A percentile compares a stretch with the other conserved stretches of the same genome.
Conservation (phyloP, 2,329 filamentous ascomycete species). For the Pseudofabraea citricarpa region DNA sequence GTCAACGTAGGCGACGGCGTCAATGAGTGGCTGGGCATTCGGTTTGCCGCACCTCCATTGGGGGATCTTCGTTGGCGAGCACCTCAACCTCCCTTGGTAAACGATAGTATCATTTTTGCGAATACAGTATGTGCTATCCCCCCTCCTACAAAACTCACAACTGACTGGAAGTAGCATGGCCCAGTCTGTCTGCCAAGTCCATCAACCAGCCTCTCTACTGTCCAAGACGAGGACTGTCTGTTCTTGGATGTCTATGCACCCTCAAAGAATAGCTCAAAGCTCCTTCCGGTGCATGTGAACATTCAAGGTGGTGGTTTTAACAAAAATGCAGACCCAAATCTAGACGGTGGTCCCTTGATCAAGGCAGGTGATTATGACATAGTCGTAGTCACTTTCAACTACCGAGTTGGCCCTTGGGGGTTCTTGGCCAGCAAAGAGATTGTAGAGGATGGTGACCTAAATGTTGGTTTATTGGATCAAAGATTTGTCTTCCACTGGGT, state of each 20-base stretch:
- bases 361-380: constrained; percentile 54
- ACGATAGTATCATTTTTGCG: constrained; percentile 17
- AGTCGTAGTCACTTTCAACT: constrained; percentile 69
- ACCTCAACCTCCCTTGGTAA: constrained; percentile 54
- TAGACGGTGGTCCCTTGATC: constrained; percentile 58
- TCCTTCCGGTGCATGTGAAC: constrained; percentile 54
- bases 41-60: constrained; percentile 67
- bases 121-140: constrained; percentile 15
- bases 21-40: constrained; percentile 69
- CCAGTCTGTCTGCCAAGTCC: constrained; percentile 19
- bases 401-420: constrained; percentile 69
- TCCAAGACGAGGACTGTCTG: constrained; percentile 60
- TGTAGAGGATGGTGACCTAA: constrained; percentile 45
- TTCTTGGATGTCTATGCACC: constrained; percentile 63
- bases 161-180: too few relatives aligned
- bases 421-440: constrained; percentile 61
- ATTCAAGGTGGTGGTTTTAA: constrained; percentile 61
- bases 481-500: constrained; percentile 67
- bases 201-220: constrained; percentile 21
- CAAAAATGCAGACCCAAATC: constrained; percentile 40
- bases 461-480: constrained; percentile 69
- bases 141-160: constrained; percentile 10
- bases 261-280: constrained; percentile 39
- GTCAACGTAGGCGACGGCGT: constrained; percentile 49
- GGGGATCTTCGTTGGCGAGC: constrained; percentile 62